Base-by-base conservation (phyloP, 305 asterid species). In the Solanum chacoense region DNA sequence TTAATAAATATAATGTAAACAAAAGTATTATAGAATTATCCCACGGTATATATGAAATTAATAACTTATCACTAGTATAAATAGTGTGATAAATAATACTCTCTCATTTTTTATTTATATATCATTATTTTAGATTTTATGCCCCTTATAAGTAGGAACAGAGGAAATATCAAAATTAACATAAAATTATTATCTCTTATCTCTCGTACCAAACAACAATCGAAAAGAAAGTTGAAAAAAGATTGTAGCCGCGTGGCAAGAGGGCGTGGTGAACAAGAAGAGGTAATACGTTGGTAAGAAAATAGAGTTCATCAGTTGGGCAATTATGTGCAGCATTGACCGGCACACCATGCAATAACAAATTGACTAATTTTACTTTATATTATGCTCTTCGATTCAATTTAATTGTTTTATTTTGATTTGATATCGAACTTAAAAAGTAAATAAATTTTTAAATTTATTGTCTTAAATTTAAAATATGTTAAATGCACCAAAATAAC, bases 351-450 rank as follows among this genome's bases (percentile, higher is more conserved):
- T 71, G 76, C 76, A 71, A 28, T 26, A 69, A 69, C 10, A 69
- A 67, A 67, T 26, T 67, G 75, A 69, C 75, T 69, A 69, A 69
- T 29, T 72, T 72, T 13, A 72, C 36, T 72, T 72, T 72, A 26
- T 28, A 67, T n/a, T 65, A 45, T 20, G 10, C 11, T 0, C 26
- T 59, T 3, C 1, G 26, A 3, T 59, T 59, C 1, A 59, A 59
- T 0, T 59, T 20, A 0, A 7, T 59, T 20, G 0, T 59, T 3
- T 7, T 59, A 59, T 59, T 59, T 20, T 59, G 0, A 59, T 59
- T 20, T 59, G 0, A 59, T 2, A 20, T 0, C 1, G 0, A 59
- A 59, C 0, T 59, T 59, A 0, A 59, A 20, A 63, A 63, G 26
- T 63, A 22, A 22, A 63, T 1, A 59, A 8, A 0, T 1, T 16